Base-by-base conservation (phyloP, 495 filamentous ascomycete genomes). In the Penicillium malachiteum region DNA sequence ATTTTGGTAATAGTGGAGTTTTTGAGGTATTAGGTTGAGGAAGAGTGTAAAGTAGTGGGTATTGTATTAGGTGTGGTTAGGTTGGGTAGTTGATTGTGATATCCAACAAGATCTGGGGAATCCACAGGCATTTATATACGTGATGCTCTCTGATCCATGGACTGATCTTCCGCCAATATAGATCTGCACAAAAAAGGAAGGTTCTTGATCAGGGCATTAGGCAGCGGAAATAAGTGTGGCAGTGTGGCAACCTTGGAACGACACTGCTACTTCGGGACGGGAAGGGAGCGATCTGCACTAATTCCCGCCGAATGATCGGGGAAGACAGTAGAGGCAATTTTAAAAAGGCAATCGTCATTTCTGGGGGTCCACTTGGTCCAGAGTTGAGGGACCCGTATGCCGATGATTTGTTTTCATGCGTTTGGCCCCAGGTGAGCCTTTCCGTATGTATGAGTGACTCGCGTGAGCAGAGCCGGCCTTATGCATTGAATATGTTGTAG, bases 171-270 rank as follows among this genome's bases (percentile, higher is more conserved):
- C 42, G 34, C 48, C 37, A 50, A 39, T 50, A 50, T 50, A 50
- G 48, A 26, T 18, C 8, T 16, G 9, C 10, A 26, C 7, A 8
- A 30, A 30, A 21, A 21, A 44, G 13, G 9, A 13, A 46, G 31
- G 14, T 32, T 7, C 6, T n/a, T 9, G 11, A 30, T 46, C n/a
- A 7, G 18, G 9, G 13, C 13, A 46, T 14, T 46, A 11, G 41
- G 41, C 41, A 44, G 41, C 26, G 1, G 33, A 26, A 26, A 26
- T 26, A 26, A 16, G 13, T 13, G 47, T 37, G 45, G 45, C 47
- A 35, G 47, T 37, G 47, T 49, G 47, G 47, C 47, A 26, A 50
- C n/a, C n/a, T n/a, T n/a, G n/a, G n/a, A n/a, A n/a, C 35, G 35
- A 41, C 48, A 18, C 48, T 40, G 35, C 40, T 50, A 11, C 26